Evolutionary conservation across 2,329 filamentous ascomycete genomes (phyloP), one percentile per base, ranked within the genome.

Genomic region (Arthroderma uncinatum): DNA sequence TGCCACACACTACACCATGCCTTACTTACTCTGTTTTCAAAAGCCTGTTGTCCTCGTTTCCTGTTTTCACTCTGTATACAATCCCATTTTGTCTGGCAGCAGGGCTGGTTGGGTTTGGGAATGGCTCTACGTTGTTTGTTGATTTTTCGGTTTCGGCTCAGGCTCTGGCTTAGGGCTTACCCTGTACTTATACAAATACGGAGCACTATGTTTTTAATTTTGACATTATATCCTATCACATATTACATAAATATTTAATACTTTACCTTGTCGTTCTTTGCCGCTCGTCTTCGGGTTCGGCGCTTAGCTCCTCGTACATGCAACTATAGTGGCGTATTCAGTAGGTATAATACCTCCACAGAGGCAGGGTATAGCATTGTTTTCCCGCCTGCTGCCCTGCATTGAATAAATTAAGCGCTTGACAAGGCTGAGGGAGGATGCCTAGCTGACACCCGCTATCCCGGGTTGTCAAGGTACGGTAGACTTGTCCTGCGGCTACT

Each of bases 181-280:
- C n/a, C n/a, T 50, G 47, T 50, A 50, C 28, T 50, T 50, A 30
- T 50, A 50, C 23, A 47, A 47, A 47, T 50, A 33, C 47, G 47
- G 47, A 30, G 47, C 28, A 19, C 47, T 30, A 30, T n/a, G 28
- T 33, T 33, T 34, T 50, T 50, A 30, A 30, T 33, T n/a, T n/a
- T 19, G 23, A 50, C 16, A 50, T 16, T 50, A 33, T 9, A 37
- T 9, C 47, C 23, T 50, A 30, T 25, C 42, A 14, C 23, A 47
- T 47, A 47, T n/a, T n/a, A n/a, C 39, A 42, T 25, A 47, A 47
- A 47, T 25, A 4, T 4, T 30, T 30, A 4, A 30, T 30, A 7
- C 28, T 30, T n/a, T 30, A 30, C 28, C 28, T 30, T 30, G n/a
- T n/a, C n/a, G n/a, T n/a, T n/a, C n/a, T n/a, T n/a, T n/a, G n/a